These are phyloP conservation scores for Penicillium sp. DNA, from an alignment of 2,329 filamentous ascomycete species.

Conservation along the genomic window DNA sequence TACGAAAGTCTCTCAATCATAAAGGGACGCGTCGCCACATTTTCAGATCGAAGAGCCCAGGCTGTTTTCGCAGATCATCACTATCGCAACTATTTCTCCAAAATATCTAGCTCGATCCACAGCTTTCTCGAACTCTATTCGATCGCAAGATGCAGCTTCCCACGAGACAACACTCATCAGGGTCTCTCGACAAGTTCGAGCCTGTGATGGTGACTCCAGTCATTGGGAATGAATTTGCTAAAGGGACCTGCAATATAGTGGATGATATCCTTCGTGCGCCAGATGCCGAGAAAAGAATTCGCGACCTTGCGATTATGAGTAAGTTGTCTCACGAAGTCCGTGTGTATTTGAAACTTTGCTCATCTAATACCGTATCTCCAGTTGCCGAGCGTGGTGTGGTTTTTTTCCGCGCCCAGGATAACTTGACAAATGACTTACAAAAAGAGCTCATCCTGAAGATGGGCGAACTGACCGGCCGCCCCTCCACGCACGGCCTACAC, in stretches of 20 bases:
- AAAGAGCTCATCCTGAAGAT: constrained; percentile 55
- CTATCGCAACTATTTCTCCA: background rate
- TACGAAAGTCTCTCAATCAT: no score
- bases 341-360: rapidly evolving
- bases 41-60: no score
- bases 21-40: no score
- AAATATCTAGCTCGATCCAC: background rate
- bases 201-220: constrained; percentile 19
- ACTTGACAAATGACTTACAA: constrained; percentile 53
- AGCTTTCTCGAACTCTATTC: background rate
- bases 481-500: constrained; percentile 47
- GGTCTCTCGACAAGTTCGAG: constrained; percentile 12
- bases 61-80: no score
- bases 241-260: constrained; percentile 15
- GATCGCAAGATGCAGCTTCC: constrained; percentile 6
- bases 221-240: constrained; percentile 19
- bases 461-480: constrained; percentile 50
- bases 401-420: constrained; percentile 55
- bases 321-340: background rate
- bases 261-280: constrained; percentile 23
- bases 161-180: constrained; percentile 11
- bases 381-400: constrained; percentile 56
- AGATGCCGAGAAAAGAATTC: constrained; percentile 29
- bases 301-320: constrained; percentile 35
- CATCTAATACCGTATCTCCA: constrained; percentile 16